Evolutionary conservation across 257 asterid genomes (phyloP).

Genomic region (Nicotiana benthamiana): DNA sequence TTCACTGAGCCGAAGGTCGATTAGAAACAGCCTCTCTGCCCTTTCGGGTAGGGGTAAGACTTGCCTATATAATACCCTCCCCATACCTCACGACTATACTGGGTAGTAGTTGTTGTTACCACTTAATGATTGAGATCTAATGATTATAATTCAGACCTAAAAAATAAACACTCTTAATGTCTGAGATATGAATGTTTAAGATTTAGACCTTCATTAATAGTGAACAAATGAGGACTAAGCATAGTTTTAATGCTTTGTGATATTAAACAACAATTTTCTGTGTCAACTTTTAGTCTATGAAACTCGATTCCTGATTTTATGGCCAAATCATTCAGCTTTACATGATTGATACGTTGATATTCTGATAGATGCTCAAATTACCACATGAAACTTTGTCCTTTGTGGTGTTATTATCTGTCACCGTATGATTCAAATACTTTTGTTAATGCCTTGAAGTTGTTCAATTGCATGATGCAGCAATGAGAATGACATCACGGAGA

Average conservation of each 20-base stretch:
- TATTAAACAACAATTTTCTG: background rate
- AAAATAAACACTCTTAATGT: too few species aligned
- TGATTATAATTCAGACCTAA: too few species aligned
- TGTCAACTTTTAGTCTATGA: background rate
- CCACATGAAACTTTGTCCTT: background rate
- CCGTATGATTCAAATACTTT: background rate
- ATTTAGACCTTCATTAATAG: too few species aligned
- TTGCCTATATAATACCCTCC: too few species aligned
- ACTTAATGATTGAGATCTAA: too few species aligned
- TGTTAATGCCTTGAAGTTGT: background rate
- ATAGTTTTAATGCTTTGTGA: background rate
- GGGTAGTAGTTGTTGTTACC: too few species aligned
- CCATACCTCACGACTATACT: too few species aligned
- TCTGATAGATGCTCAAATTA: background rate
- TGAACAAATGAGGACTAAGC: background rate
- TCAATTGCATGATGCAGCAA: conserved; percentile 51
- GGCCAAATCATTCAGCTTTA: background rate
- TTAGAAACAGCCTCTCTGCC: too few species aligned
- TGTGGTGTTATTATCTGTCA: background rate
- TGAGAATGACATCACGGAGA: conserved; percentile 82
- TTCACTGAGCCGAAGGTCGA: too few species aligned
- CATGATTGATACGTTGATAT: background rate
- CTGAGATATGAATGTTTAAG: too few species aligned
- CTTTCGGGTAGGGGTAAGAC: too few species aligned
- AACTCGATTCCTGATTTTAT: background rate